Percentiles rank a stretch among this genome's conserved stretches.
These are phyloP conservation scores for Agrostemma githago DNA, from an alignment of 148 eudicot species.

Conservation along the genomic window DNA sequence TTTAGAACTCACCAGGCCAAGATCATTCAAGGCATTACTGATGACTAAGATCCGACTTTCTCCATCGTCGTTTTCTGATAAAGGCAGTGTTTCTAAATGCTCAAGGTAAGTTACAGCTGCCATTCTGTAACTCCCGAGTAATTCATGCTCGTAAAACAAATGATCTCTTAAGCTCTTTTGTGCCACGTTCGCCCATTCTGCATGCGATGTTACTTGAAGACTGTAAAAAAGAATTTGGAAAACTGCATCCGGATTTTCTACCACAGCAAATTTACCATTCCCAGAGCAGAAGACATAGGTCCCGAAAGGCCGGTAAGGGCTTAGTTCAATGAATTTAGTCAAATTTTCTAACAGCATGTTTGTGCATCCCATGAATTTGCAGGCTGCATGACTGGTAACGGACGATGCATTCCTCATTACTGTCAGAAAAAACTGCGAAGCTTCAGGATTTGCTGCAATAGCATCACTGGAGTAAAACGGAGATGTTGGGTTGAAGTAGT, in stretches of 20 bases:
- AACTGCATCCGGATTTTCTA: constrained; percentile 67
- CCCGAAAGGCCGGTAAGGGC: constrained; percentile 91
- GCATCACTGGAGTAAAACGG: constrained; percentile 22
- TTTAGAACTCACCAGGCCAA: constrained; percentile 57
- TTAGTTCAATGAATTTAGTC: constrained; percentile 46
- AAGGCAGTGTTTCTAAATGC: constrained; percentile 52
- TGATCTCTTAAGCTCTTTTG: constrained; percentile 50
- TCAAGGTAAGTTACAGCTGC: constrained; percentile 44
- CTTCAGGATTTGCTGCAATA: constrained; percentile 17
- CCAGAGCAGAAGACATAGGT: constrained; percentile 59
- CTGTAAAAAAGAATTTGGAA: constrained; percentile 63
- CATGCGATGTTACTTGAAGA: constrained; percentile 45
- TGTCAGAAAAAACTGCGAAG: constrained; percentile 31
- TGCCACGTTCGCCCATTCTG: constrained; percentile 41
- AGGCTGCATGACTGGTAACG: constrained; percentile 62
- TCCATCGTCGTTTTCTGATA: constrained; percentile 34
- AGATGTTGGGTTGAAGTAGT: constrained; percentile 47
- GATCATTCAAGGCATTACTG: constrained; percentile 48
- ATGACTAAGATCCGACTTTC: constrained; percentile 23
- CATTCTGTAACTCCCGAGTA: constrained; percentile 41
- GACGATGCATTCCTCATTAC: constrained; percentile 50
- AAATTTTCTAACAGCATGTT: constrained; percentile 54
- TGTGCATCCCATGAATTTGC: constrained; percentile 66
- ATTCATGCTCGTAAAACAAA: constrained; percentile 45
- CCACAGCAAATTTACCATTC: constrained; percentile 44